Evolutionary conservation across 2,329 filamentous ascomycete species (phyloP).

Genomic region (Alternaria metachromatica): DNA sequence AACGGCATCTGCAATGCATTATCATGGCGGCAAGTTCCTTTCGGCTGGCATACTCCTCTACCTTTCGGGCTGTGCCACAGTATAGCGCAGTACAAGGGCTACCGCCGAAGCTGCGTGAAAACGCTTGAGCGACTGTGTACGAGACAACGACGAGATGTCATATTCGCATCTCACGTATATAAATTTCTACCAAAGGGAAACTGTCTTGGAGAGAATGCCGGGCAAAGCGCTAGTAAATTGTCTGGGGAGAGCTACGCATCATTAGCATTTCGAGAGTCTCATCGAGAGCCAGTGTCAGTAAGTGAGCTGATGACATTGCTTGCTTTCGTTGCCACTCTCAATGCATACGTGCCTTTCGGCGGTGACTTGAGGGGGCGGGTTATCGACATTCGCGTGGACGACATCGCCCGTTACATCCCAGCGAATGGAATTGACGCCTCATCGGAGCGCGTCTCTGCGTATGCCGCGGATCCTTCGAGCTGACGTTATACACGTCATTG

Average conservation of each 20-base stretch:
- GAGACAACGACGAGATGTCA: background rate
- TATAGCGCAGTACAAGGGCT: background rate
- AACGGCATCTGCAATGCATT: fast-evolving
- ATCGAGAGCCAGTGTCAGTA: background rate
- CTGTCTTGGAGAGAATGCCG: background rate
- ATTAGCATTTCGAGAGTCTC: too few relatives aligned
- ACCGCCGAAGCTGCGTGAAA: background rate
- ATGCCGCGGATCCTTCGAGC: background rate
- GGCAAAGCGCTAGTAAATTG: background rate
- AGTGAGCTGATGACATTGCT: background rate
- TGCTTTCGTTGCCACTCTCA: background rate
- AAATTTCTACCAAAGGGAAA: fast-evolving
- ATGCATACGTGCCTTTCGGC: too few relatives aligned
- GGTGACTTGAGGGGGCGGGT: too few relatives aligned
- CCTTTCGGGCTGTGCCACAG: background rate
- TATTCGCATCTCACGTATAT: background rate
- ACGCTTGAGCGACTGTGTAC: too few relatives aligned
- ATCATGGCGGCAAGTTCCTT: background rate
- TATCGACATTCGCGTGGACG: background rate
- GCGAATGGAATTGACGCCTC: background rate
- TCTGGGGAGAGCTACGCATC: background rate
- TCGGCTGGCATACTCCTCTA: background rate
- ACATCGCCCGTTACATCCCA: background rate
- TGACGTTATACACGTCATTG: background rate
- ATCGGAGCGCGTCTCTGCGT: background rate